A percentile compares a stretch with the other conserved stretches of the same genome.
Evolutionary conservation across 1,284 basidiomycete genomes (phyloP).

Genomic region (Ustilago curta): DNA sequence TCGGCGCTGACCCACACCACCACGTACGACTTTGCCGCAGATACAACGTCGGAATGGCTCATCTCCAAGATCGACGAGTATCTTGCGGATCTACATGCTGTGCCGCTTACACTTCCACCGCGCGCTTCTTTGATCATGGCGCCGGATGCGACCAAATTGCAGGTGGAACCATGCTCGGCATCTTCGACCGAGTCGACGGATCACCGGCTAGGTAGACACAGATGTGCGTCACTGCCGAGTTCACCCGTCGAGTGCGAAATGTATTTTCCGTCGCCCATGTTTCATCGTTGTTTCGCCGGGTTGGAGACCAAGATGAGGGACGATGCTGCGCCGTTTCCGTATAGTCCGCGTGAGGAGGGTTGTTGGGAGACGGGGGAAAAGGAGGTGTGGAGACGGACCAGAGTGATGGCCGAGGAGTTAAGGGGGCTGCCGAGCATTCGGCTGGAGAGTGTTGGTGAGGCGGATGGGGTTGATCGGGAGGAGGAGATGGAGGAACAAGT

Average conservation of each 20-base stretch:
- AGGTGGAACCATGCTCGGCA: too few species aligned
- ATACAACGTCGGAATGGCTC: conserved; percentile 15
- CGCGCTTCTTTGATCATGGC: not conserved
- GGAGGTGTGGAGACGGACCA: not conserved
- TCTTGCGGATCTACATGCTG: conserved; percentile 18
- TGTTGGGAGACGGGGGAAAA: not conserved
- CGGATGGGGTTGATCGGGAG: too few species aligned
- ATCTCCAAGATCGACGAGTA: conserved; percentile 47
- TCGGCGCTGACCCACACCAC: conserved; percentile 2
- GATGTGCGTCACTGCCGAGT: not conserved
- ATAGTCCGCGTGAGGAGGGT: conserved; percentile 25
- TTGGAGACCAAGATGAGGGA: not conserved
- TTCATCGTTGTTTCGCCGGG: conserved; percentile 13
- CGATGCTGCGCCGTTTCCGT: conserved; percentile 45
- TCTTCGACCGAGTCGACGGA: too few species aligned
- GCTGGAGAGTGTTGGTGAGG: not conserved
- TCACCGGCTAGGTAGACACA: not conserved
- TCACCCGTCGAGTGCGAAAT: not conserved
- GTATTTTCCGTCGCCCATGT: conserved; percentile 17
- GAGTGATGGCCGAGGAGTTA: not conserved
- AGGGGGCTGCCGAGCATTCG: not conserved
- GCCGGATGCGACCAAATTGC: too few species aligned
- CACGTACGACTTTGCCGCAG: not conserved
- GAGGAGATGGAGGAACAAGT: too few species aligned
- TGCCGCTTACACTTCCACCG: not conserved